Conservation (phyloP, 2,329 filamentous ascomycete species). For the Rhynchosporium secalis region DNA sequence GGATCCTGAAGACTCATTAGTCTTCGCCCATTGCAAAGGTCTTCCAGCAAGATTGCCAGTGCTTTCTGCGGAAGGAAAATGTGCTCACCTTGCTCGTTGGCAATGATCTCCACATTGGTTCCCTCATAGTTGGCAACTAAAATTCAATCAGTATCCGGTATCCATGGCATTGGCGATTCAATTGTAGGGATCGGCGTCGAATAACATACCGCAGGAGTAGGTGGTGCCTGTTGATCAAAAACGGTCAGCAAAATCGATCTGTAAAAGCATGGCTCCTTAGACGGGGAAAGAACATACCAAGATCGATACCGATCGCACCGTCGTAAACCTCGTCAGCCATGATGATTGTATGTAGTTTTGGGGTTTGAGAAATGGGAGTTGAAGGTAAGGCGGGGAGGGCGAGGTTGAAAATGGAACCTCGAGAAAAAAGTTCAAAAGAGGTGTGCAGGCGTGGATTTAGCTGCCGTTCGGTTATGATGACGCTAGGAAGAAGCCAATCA, state of each 20-base stretch:
- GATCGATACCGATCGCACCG: conserved; percentile 99
- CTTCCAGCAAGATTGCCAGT: neutral
- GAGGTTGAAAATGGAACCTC: conserved; percentile 14
- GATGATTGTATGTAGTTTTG: conserved; percentile 45
- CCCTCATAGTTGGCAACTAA: conserved; percentile 96
- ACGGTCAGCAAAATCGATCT: conserved; percentile 34
- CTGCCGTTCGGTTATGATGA: conserved; percentile 12
- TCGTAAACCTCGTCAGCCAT: conserved; percentile 99
- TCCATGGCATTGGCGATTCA: neutral
- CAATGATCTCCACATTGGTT: conserved; percentile 92
- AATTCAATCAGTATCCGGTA: conserved; percentile 25
- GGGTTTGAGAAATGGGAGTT: conserved; percentile 22
- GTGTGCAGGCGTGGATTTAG: conserved; percentile 10
- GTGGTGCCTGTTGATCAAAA: conserved; percentile 73
- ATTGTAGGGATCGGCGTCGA: conserved; percentile 11
- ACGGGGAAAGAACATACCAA: conserved; percentile 64
- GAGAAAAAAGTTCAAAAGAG: conserved; percentile 13
- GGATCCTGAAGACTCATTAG: conserved; percentile 4
- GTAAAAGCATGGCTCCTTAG: neutral
- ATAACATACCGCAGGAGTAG: conserved; percentile 74
- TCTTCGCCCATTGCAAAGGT: neutral
- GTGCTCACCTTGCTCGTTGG: conserved; percentile 42
- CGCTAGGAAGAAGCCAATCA: conserved; percentile 4
- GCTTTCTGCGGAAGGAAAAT: neutral
- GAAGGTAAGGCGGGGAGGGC: conserved; percentile 23